Conservation (phyloP, 2,329 filamentous ascomycete genomes). For the Xylaria sp. region DNA sequence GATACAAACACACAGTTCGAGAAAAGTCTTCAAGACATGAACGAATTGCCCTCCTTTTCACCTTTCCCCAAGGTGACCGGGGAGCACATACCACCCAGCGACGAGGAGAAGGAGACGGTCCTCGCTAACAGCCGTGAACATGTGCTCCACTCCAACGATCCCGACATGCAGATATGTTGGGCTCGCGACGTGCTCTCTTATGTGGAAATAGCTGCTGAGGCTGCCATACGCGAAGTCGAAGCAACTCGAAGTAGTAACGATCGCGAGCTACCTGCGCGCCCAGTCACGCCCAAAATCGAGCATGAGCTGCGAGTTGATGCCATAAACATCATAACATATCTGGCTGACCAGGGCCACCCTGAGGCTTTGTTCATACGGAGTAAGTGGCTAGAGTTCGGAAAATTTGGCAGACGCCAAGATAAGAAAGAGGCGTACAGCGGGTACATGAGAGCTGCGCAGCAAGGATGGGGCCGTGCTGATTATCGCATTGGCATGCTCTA, state of each 20-base stretch:
- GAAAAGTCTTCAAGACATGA: conserved; percentile 57
- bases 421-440: conserved; percentile 93
- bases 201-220: conserved; percentile 84
- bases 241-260: conserved; percentile 49
- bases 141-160: conserved; percentile 92
- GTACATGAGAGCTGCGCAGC: conserved; percentile 86
- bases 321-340: conserved; percentile 88
- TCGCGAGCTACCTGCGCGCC: conserved; percentile 62
- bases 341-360: conserved; percentile 91
- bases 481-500: conserved; percentile 99
- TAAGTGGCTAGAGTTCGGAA: conserved; percentile 98
- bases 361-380: conserved; percentile 93
- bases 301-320: conserved; percentile 90
- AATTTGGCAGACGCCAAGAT: conserved; percentile 89
- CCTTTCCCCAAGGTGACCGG: conserved; percentile 89
- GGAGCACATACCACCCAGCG: conserved; percentile 89
- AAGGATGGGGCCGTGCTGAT: conserved; percentile 87
- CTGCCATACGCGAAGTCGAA: conserved; percentile 72
- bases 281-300: conserved; percentile 85
- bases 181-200: conserved; percentile 91
- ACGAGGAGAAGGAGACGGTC: conserved; percentile 92
- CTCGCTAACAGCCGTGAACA: conserved; percentile 84
- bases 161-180: conserved; percentile 96
- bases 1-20: conserved; percentile 53
- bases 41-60: conserved; percentile 80